Conservation (phyloP, 2,329 filamentous ascomycete species). For the Xylaria sp. region DNA sequence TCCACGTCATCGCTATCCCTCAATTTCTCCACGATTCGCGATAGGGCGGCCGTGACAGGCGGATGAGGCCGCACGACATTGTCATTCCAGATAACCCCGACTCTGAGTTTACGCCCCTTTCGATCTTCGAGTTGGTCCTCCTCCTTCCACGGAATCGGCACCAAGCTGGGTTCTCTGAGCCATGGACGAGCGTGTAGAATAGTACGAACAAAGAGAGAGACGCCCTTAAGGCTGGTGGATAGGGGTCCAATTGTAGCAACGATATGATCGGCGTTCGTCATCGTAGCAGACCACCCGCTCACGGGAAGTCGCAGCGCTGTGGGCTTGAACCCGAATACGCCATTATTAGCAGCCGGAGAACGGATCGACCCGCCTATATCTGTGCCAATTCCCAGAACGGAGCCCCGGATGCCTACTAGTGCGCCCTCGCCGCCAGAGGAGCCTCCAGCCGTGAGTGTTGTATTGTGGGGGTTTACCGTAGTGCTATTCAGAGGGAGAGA, state of each 20-base stretch:
- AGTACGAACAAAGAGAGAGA: slow-evolving; percentile 55
- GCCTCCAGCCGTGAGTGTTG: slow-evolving; percentile 60
- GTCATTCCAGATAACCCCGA: slow-evolving; percentile 70
- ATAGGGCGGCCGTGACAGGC: slow-evolving; percentile 66
- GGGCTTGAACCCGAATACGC: slow-evolving; percentile 57
- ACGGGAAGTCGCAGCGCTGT: slow-evolving; percentile 56
- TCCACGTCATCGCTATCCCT: slow-evolving; percentile 60
- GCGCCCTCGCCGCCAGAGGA: slow-evolving; percentile 68
- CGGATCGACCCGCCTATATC: slow-evolving; percentile 64
- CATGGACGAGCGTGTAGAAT: slow-evolving; percentile 46
- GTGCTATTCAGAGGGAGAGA: slow-evolving; percentile 49
- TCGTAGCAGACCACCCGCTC: slow-evolving; percentile 50
- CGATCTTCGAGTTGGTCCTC: slow-evolving; percentile 5
- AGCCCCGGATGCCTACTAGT: slow-evolving; percentile 61
- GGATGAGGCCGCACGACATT: slow-evolving; percentile 69
- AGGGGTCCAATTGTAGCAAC: slow-evolving; percentile 61
- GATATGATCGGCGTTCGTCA: slow-evolving; percentile 54
- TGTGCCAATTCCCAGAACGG: slow-evolving; percentile 63
- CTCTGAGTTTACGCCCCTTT: slow-evolving; percentile 58
- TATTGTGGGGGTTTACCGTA: slow-evolving; percentile 65
- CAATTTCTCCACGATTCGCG: slow-evolving; percentile 63
- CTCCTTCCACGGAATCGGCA: slow-evolving; percentile 42
- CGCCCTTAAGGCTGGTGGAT: slow-evolving; percentile 61
- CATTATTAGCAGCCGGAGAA: slow-evolving; percentile 59
- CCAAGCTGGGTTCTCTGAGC: slow-evolving; percentile 42